These are phyloP conservation scores for Larix kaempferi DNA, from an alignment of 75 land plant species.

Conservation along the genomic window DNA sequence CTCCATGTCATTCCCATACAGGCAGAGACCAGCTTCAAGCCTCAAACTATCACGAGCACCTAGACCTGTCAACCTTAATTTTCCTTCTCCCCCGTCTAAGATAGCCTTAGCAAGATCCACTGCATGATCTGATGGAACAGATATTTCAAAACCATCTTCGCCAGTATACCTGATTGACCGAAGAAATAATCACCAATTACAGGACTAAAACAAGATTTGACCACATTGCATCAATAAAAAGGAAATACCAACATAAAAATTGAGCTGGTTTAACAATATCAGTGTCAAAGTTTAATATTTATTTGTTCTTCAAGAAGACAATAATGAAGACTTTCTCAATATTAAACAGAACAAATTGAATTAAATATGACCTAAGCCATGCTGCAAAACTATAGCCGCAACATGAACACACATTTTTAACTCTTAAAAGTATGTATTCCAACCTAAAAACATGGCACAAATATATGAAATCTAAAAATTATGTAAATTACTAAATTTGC, in stretches of 20 bases:
- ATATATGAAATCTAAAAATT: no score
- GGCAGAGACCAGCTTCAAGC: constrained; percentile 92
- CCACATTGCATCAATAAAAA: background rate
- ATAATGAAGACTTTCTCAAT: background rate
- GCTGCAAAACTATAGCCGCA: background rate
- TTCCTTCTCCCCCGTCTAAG: constrained; percentile 81
- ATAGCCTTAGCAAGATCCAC: constrained; percentile 85
- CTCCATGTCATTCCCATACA: constrained; percentile 98
- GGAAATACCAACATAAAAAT: no score
- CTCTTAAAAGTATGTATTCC: no score
- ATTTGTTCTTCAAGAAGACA: background rate
- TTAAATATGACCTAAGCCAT: background rate
- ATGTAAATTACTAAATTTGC: no score
- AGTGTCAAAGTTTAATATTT: background rate
- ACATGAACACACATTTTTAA: no score
- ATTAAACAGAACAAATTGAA: background rate
- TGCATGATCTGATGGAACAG: constrained; percentile 85
- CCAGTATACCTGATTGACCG: constrained; percentile 77
- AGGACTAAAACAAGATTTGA: background rate
- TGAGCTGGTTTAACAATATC: background rate
- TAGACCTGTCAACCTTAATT: constrained; percentile 78
- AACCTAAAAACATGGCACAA: no score
- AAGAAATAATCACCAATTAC: background rate
- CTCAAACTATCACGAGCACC: constrained; percentile 98
- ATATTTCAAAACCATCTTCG: constrained; percentile 98